Evolutionary conservation across 1,284 basidiomycete genomes (phyloP), one percentile per base, ranked within the genome.

Genomic region (Inonotus hispidus): DNA sequence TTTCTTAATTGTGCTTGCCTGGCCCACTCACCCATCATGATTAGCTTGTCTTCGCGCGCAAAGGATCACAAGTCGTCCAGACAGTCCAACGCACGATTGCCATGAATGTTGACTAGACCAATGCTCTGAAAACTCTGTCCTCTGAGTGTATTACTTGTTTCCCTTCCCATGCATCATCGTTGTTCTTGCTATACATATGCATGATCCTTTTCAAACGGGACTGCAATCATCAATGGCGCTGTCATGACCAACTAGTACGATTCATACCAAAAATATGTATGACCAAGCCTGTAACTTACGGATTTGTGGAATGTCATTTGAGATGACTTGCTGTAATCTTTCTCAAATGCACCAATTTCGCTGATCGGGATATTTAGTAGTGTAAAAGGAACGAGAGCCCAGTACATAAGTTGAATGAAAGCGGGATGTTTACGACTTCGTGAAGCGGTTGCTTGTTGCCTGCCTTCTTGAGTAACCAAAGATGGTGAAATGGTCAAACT

Each of bases 11-110:
- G 25, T 23, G 7, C 39, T 49, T 7, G 19, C 47, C 23, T 16
- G 16, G 47, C 55, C 25, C 37, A 52, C 64, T 21, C 46, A 8
- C 56, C 53, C n/a, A n/a, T n/a, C 50, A 57, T 43, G 49, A 52
- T 14, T 59, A 92, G 90, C 82, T 92, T 64, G 90, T 92, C n/a
- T 92, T 88, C 71, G 84, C 88, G 45, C 79, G 85, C 13, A 91
- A 88, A 71, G 90, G 82, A 38, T 77, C 81, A 2, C 80, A 90
- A 61, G 82, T 89, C 52, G 85, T 92, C 59, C 82, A 89, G 64
- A 92, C 90, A 16, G 89, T 92, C 41, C 85, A 89, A 63, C 82
- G 90, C 47, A 81, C 83, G 62, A 72, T 76, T 62, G 67, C 71
- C 43, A 60, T 63, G 57, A 58, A 45, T 29, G 56, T 63, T 25